Percentiles rank a stretch among this genome's conserved stretches.
These are phyloP conservation scores for Hygrophila difformis DNA, from an alignment of 257 asterid species.

Conservation along the genomic window DNA sequence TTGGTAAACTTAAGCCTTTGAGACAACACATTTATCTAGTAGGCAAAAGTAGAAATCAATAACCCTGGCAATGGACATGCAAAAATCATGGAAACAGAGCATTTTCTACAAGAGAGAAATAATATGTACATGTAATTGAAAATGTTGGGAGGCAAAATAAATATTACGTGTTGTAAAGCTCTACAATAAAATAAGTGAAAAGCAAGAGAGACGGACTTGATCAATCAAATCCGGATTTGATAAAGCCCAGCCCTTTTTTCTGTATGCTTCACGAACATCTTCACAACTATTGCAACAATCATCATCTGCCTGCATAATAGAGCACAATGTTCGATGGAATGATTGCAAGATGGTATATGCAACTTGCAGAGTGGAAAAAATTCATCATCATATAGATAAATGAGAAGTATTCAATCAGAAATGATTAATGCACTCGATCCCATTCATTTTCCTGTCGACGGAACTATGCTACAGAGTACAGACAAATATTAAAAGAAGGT, in stretches of 20 bases:
- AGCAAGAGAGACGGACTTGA: conserved; percentile 47
- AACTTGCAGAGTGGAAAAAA: background rate
- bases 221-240: conserved; percentile 77
- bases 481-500: too few species aligned
- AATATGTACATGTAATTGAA: background rate
- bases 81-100: too few species aligned
- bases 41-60: too few species aligned
- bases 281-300: conserved; percentile 91
- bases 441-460: too few species aligned
- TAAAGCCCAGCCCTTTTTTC: conserved; percentile 91
- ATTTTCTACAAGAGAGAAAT: background rate
- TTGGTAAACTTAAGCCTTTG: too few species aligned
- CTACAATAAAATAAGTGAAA: too few species aligned
- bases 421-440: too few species aligned
- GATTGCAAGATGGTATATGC: conserved; percentile 5
- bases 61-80: too few species aligned
- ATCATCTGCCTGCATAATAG: conserved; percentile 59
- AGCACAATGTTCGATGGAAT: conserved; percentile 12
- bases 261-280: conserved; percentile 97
- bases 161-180: background rate
- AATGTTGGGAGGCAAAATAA: conserved; percentile 7
- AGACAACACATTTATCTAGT: too few species aligned
- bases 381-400: too few species aligned
- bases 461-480: background rate
- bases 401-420: too few species aligned